A percentile compares a stretch with the other conserved stretches of the same genome.
These are phyloP conservation scores for Beauveria scarabaeidicola DNA, from an alignment of 2,329 filamentous ascomycete genomes.

Conservation along the genomic window DNA sequence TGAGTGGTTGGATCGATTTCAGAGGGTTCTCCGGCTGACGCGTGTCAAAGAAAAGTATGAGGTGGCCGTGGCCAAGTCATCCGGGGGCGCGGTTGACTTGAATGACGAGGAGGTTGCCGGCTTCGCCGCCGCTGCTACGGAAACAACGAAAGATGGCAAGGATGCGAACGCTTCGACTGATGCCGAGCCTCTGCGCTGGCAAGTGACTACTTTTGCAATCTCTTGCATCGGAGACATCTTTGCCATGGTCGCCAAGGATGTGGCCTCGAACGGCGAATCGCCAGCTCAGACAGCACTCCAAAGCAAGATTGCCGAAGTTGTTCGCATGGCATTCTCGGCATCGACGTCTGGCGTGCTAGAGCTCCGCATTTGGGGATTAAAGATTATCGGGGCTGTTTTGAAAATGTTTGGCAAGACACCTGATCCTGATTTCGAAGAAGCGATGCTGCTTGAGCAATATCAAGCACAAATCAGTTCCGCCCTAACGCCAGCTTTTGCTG, in stretches of 20 bases:
- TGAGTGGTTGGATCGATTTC: constrained; percentile 82
- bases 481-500: constrained; percentile 89
- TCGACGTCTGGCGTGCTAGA: constrained; percentile 90
- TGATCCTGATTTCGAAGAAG: constrained; percentile 96
- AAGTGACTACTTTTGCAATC: constrained; percentile 91
- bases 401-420: constrained; percentile 95
- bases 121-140: constrained; percentile 69
- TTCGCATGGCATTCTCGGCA: constrained; percentile 94
- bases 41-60: constrained; percentile 56
- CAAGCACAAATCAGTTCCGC: constrained; percentile 97
- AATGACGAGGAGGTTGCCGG: constrained; percentile 96
- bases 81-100: constrained; percentile 60
- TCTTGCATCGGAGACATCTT: constrained; percentile 79
- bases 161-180: constrained; percentile 42
- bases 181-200: constrained; percentile 88
- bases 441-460: constrained; percentile 92
- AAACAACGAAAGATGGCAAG: constrained; percentile 46
- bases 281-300: constrained; percentile 72
- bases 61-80: constrained; percentile 34
- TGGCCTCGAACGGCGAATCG: constrained; percentile 69
- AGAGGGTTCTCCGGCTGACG: constrained; percentile 82
- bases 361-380: constrained; percentile 80
- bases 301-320: constrained; percentile 78
- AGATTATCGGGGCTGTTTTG: constrained; percentile 86
- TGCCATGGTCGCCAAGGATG: constrained; percentile 66